Base-by-base conservation (phyloP, 2,329 filamentous ascomycete species). In the Fusarium subtropicale region DNA sequence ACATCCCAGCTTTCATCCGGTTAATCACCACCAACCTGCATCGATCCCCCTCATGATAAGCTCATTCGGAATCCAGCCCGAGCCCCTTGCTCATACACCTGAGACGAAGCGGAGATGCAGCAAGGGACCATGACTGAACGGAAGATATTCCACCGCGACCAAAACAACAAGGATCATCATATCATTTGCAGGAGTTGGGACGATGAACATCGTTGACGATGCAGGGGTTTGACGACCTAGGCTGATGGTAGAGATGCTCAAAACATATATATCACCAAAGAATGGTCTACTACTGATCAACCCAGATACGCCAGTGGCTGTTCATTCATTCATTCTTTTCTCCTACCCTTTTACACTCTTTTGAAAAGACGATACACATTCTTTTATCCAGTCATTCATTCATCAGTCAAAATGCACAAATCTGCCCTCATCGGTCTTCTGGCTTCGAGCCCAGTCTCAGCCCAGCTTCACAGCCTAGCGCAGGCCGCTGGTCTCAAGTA, bases 401-500 rank as follows among this genome's bases (percentile, higher is more conserved):
- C 10, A 62, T 41, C 26, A 47, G 6, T 56, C 59, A 60, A 60
- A 31, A 74, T 74, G 72, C 48, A 73, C 60, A 73, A 68, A 52
- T 53, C 71, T 38, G 56, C 70, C 18, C 59, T 75, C 41, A 56
- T 75, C 31, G 65, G 69, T 44, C 68, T 75, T 22, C n/a, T 74
- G 71, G 73, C 71, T 60, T 59, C 70, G 59, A 66, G 64, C 67
- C 64, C 73, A 7, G 73, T 66, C 52, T 74, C 75, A 50, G 74
- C 74, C 31, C 75, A 77, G 74, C 83, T 89, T 20, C 80, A 88
- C 74, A 78, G 83, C 65, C 81, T 88, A 30, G 87, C 88, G 48
- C 81, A 84, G 63, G 82, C 82, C 54, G 85, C 86, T 41, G 88
- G 87, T 22, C 81, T 86, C 65, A 75, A 83, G 66, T 91, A 90